A percentile compares a stretch with the other conserved stretches of the same genome.
Conservation (phyloP, 345 rosid species). For the Citrus cavaleriei region DNA sequence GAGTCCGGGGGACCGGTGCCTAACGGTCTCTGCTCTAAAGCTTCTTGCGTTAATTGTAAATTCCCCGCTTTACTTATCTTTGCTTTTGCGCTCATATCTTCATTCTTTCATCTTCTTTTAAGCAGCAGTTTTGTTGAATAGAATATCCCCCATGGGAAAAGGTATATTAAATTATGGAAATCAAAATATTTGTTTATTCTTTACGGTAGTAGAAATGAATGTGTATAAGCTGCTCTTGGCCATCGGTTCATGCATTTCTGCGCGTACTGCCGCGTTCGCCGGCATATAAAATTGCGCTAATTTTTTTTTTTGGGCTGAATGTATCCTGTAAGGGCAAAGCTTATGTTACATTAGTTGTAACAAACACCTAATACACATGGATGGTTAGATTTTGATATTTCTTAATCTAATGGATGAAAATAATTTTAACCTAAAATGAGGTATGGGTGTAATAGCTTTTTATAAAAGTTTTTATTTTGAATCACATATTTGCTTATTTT, state of each 20-base stretch:
- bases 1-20: background rate
- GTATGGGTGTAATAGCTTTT: too few relatives aligned
- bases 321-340: too few relatives aligned
- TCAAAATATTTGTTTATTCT: slow-evolving; percentile 35
- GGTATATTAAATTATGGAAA: background rate
- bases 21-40: slow-evolving; percentile 8
- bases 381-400: too few relatives aligned
- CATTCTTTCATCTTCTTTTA: background rate
- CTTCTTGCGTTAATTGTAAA: slow-evolving; percentile 41
- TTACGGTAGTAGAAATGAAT: slow-evolving; percentile 11
- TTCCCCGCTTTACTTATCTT: slow-evolving; percentile 12
- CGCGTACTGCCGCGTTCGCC: background rate
- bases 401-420: too few relatives aligned
- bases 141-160: slow-evolving; percentile 2
- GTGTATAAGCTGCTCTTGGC: background rate
- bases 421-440: too few relatives aligned
- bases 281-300: too few relatives aligned
- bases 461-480: too few relatives aligned
- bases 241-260: background rate
- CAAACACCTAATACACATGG: too few relatives aligned
- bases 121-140: slow-evolving; percentile 8
- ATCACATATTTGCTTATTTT: too few relatives aligned
- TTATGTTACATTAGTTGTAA: too few relatives aligned
- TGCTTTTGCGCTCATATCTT: background rate
- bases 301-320: too few relatives aligned